Evolutionary conservation across 2,329 filamentous ascomycete species (phyloP), one percentile per base, ranked within the genome.

Genomic region (Bipolaris sorokiniana): DNA sequence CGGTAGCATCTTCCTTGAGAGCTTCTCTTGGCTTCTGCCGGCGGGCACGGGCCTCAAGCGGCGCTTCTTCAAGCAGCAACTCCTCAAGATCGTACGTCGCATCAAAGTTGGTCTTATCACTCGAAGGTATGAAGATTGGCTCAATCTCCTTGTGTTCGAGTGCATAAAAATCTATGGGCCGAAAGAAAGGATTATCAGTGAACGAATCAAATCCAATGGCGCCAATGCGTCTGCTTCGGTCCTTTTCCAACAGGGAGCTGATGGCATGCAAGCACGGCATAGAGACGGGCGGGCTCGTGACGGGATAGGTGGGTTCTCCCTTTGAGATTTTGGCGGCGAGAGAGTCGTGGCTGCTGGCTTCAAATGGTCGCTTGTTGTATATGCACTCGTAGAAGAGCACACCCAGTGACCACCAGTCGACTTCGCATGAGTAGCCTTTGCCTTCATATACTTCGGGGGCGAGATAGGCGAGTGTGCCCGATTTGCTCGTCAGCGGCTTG

Each of bases 361-460:
- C 92, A 65, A 98, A 99, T 20, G 95, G 95, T 68, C 95, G 87
- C 91, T 96, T 98, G 80, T 96, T 97, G 81, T 98, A 99, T 64
- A 99, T 97, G 83, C 95, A 98, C 77, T 99, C 95, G 77, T 97
- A 99, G 77, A 98, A 98, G n/a, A 96, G 85, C 44, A 99, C 95
- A 47, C 95, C 95, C 20, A 99, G 79, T 5, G 95, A 98, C 95
- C 95, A 99, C 95, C 95, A 99, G 76, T 99, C 95, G 40, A 95
- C 93, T 67, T 95, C 91, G 45, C 88, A 87, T 58, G 90, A 88
- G 73, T 99, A 99, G 37, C 95, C 95, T 60, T 88, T 89, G 47
- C 94, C 94, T 64, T 88, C 85, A 71, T 98, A 99, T 2, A 98
- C 95, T 76, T 99, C 95, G 4, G 95, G 95, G 1, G 94, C 93